Evolutionary conservation across 2,329 filamentous ascomycete genomes (phyloP).

Genomic region (Aureobasidium sp.): DNA sequence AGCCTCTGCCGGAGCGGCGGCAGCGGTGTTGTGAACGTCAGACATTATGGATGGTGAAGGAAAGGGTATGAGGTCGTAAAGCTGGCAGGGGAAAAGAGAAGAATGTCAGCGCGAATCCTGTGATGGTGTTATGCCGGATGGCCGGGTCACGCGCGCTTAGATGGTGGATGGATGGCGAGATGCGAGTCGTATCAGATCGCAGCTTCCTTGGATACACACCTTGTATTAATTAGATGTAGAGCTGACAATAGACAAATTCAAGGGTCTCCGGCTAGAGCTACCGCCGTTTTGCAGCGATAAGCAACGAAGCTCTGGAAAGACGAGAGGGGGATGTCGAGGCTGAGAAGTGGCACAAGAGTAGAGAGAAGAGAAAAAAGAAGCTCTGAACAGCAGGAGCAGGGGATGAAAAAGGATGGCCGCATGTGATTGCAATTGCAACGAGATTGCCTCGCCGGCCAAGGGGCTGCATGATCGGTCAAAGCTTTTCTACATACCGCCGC

Average conservation of each 20-base stretch:
- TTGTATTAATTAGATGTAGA: conserved; percentile 15
- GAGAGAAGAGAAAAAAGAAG: conserved; percentile 6
- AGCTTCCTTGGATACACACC: conserved; percentile 10
- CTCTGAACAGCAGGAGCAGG: conserved; percentile 9
- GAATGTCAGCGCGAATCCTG: conserved; percentile 1
- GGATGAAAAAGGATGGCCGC: conserved; percentile 14
- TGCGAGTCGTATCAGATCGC: neutral
- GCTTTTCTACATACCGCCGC: neutral
- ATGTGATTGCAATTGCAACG: conserved; percentile 14
- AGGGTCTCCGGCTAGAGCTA: conserved; percentile 16
- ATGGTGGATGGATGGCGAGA: neutral
- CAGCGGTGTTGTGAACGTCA: conserved; percentile 20
- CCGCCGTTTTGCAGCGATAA: conserved; percentile 10
- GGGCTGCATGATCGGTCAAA: conserved; percentile 9
- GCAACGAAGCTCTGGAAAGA: conserved; percentile 8
- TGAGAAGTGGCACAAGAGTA: conserved; percentile 14
- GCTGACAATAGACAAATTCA: conserved; percentile 11
- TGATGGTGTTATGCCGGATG: neutral
- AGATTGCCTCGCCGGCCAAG: conserved; percentile 14
- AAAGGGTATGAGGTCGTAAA: conserved; percentile 13
- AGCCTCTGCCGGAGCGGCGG: conserved; percentile 18
- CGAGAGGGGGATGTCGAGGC: neutral
- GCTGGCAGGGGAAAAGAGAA: conserved; percentile 8
- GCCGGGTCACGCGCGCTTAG: neutral
- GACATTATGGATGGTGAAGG: conserved; percentile 23